These are phyloP conservation scores for Fusarium proliferatum DNA, from an alignment of 2,329 filamentous ascomycete genomes.

Conservation along the genomic window DNA sequence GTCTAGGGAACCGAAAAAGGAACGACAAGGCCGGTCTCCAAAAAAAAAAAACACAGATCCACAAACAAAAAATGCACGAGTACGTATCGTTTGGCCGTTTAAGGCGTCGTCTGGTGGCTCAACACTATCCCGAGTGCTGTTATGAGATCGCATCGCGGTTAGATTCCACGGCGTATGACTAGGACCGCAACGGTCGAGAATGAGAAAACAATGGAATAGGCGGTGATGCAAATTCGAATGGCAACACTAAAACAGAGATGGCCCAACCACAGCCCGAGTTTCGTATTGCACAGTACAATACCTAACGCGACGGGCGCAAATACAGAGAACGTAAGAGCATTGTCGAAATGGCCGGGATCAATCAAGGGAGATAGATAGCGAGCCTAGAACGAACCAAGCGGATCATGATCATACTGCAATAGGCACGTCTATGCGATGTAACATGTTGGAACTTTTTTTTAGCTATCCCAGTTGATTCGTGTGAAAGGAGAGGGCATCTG, in stretches of 20 bases:
- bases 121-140: constrained; percentile 8
- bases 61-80: constrained; percentile 6
- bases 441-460: constrained; percentile 3
- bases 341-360: constrained; percentile 16
- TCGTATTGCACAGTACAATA: constrained; percentile 1
- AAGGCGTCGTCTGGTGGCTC: constrained; percentile 11
- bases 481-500: constrained; percentile 7
- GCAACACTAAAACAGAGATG: constrained; percentile 2
- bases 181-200: constrained; percentile 10
- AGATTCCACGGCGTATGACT: constrained; percentile 3
- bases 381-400: constrained; percentile 31
- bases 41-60: constrained; percentile 14
- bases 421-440: constrained; percentile 23
- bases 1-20: constrained; percentile 17
- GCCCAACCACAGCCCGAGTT: constrained; percentile 7
- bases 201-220: constrained; percentile 11
- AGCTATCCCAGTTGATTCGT: constrained; percentile 4
- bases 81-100: constrained; percentile 19
- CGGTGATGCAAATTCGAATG: constrained; percentile 9
- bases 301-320: constrained; percentile 10
- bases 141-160: background rate
- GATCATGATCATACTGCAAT: background rate
- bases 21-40: background rate
- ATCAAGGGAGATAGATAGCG: constrained; percentile 27
- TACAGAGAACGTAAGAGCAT: constrained; percentile 16